Evolutionary conservation across 306 rosid species (phyloP).

Genomic region (Cucurbita moschata): DNA sequence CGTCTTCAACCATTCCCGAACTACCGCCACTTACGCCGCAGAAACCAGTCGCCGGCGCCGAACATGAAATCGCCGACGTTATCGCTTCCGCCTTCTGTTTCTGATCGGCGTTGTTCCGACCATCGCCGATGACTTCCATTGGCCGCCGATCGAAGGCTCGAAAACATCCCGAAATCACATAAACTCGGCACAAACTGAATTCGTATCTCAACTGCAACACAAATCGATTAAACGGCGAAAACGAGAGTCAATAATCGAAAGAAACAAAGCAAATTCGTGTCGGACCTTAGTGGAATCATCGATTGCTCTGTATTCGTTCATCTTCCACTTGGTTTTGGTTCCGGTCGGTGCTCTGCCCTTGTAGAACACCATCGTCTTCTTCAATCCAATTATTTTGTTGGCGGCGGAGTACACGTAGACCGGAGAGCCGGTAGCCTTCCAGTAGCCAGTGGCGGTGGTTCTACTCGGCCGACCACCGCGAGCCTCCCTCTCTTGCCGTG

Average conservation of each 20-base stretch:
- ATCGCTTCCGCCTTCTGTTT: not conserved
- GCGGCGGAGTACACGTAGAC: slow-evolving; percentile 61
- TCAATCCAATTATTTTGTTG: slow-evolving; percentile 45
- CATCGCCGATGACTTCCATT: not conserved
- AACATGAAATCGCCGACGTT: not conserved
- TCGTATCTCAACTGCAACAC: slow-evolving; percentile 54
- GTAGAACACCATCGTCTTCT: slow-evolving; percentile 83
- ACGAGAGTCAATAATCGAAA: not conserved
- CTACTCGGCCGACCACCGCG: slow-evolving; percentile 73
- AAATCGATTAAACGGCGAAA: not conserved
- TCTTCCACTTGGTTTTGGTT: slow-evolving; percentile 79
- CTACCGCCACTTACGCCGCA: not conserved
- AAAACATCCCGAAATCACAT: slow-evolving; percentile 57
- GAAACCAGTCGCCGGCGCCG: not conserved
- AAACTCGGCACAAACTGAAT: slow-evolving; percentile 68
- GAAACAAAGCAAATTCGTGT: not conserved
- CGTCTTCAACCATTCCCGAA: not conserved
- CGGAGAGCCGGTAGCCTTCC: slow-evolving; percentile 92
- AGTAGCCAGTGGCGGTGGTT: slow-evolving; percentile 61
- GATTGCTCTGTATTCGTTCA: slow-evolving; percentile 81
- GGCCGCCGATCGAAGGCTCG: slow-evolving; percentile 84
- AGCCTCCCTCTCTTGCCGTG: slow-evolving; percentile 59
- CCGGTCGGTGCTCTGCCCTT: slow-evolving; percentile 73
- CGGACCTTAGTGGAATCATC: slow-evolving; percentile 5
- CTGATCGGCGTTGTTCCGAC: not conserved